These are phyloP conservation scores for Corallochytrium limacisporum DNA, from an alignment of 78 protist genomes.

Conservation along the genomic window DNA sequence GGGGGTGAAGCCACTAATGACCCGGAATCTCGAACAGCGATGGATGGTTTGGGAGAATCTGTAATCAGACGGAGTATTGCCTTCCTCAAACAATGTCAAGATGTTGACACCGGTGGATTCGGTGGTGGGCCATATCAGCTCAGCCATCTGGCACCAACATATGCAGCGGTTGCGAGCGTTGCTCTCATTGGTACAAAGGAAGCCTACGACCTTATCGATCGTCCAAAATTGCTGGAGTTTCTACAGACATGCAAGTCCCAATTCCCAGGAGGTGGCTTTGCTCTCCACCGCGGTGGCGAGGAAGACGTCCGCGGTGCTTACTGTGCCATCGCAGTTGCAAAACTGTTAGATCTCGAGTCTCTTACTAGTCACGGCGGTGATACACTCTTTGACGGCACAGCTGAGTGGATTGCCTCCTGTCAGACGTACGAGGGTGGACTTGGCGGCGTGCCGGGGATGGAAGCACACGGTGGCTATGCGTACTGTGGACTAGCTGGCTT, in stretches of 20 bases:
- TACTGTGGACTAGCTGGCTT: constrained; percentile 89
- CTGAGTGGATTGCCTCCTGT: constrained; percentile 30
- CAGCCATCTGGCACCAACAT: constrained; percentile 92
- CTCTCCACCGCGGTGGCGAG: constrained; percentile 76
- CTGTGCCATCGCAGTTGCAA: constrained; percentile 60
- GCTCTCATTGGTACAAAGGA: constrained; percentile 34
- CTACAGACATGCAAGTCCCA: not conserved
- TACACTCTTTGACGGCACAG: not conserved
- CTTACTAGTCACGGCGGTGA: not conserved
- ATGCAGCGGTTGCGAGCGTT: constrained; percentile 74
- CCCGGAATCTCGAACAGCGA: no score
- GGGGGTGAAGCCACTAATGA: no score
- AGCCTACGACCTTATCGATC: constrained; percentile 39
- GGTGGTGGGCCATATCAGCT: constrained; percentile 60
- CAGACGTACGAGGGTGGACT: constrained; percentile 97
- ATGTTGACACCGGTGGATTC: constrained; percentile 58
- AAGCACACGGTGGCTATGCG: constrained; percentile 98
- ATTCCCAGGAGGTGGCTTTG: not conserved
- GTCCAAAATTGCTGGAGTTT: not conserved
- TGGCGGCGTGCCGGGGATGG: constrained; percentile 71
- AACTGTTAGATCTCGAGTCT: constrained; percentile 32
- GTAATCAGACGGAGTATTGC: not conserved
- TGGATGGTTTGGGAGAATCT: no score
- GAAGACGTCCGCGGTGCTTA: constrained; percentile 51
- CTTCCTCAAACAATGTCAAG: constrained; percentile 31